Conservation (phyloP, 768 basidiomycete genomes). For the Leccinellum luteum region DNA sequence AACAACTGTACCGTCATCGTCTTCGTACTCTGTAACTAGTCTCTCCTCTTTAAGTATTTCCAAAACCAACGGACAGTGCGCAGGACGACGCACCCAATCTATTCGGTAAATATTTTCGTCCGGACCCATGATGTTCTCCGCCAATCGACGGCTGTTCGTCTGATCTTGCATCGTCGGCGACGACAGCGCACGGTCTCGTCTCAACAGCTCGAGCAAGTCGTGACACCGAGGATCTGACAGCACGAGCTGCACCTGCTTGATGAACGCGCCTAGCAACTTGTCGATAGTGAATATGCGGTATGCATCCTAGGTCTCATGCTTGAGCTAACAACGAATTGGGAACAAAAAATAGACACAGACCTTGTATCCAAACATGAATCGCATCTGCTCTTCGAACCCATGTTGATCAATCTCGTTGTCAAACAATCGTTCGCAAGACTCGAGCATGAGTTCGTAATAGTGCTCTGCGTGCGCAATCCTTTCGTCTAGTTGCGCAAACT, state of each 20-base stretch:
- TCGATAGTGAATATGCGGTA: constrained; percentile 94
- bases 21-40: constrained; percentile 62
- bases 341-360: constrained; percentile 35
- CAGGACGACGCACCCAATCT: constrained; percentile 60
- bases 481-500: constrained; percentile 32
- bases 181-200: constrained; percentile 59
- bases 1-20: constrained; percentile 71
- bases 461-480: constrained; percentile 51
- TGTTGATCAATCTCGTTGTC: constrained; percentile 88
- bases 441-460: constrained; percentile 81
- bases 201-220: constrained; percentile 67
- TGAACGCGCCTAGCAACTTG: constrained; percentile 81
- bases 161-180: constrained; percentile 69
- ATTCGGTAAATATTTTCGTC: constrained; percentile 80
- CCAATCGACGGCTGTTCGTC: constrained; percentile 61
- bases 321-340: constrained; percentile 1
- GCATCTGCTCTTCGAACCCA: constrained; percentile 88
- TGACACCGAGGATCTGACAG: constrained; percentile 69
- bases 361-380: constrained; percentile 82
- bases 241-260: constrained; percentile 86
- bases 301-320: constrained; percentile 47
- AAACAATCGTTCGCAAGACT: constrained; percentile 86
- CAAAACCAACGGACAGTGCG: not conserved
- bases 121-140: constrained; percentile 67
- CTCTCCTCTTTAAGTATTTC: not conserved